Base-by-base conservation (phyloP, 345 rosid species). In the Erysimum cheiranthoides region DNA sequence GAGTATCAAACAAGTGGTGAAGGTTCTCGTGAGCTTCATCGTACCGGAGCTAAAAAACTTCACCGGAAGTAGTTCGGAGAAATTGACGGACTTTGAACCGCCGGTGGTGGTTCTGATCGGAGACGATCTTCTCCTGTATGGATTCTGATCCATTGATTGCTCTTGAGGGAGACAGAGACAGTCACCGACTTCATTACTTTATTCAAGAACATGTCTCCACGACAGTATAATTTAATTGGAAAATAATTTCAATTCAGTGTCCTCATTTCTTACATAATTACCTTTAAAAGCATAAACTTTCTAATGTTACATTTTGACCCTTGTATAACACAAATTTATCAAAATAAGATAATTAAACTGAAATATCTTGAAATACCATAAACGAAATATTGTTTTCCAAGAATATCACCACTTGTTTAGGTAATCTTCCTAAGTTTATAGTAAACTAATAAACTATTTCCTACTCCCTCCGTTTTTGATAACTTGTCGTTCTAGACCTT, bases 1-100 rank as follows among this genome's bases (percentile, higher is more conserved):
- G 34, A 74, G 45, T 31, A 83, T 58, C 68, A 89, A 74, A 32
- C 81, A 73, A 58, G 74, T 54, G 30, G 82, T 75, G 49, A 86
- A 76, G 52, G 78, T 63, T 79, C 81, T 78, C 40, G 83, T 67
- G 66, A 82, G 76, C 45, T 57, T 80, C 85, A 82, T 68, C 30
- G 78, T 60, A 30, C 78, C 65, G 14, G 78, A 59, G n/a, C 64
- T 61, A 60, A 83, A 81, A 32, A 81, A 71, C 79, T 79, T 85
- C 47, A 57, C 4, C 49, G 65, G 35, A 68, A 65, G 10, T 28
- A 70, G 31, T 21, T 54, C 32, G 28, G 76, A 66, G 57, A 0
- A 14, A 8, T 46, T n/a, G 13, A n/a, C 34, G 34, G 77, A 42
- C 1, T 59, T 66, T n/a, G 61, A 66, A 51, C 64, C 73, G 51